Evolutionary conservation across 2,329 filamentous ascomycete genomes (phyloP).

Genomic region (Colletotrichum sp.): DNA sequence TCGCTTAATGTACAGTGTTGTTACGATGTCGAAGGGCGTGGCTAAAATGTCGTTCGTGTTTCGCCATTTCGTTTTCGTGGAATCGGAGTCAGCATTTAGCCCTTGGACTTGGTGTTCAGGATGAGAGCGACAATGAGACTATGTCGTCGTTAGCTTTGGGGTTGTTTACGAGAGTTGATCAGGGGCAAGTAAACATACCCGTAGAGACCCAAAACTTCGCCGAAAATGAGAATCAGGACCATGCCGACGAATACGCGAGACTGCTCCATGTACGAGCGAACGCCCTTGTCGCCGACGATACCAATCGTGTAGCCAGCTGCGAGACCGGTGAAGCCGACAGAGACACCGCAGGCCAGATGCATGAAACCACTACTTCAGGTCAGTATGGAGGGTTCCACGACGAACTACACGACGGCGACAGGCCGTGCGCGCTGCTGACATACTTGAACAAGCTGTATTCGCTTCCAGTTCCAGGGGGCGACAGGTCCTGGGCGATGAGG

Average conservation of each 20-base stretch:
- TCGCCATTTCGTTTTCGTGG: background rate
- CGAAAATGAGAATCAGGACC: conserved; percentile 98
- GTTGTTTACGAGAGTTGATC: background rate
- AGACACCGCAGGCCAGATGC: conserved; percentile 89
- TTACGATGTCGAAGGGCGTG: conserved; percentile 6
- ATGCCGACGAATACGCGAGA: conserved; percentile 97
- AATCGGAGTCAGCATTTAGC: conserved; percentile 37
- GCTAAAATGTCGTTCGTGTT: background rate
- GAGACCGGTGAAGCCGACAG: conserved; percentile 89
- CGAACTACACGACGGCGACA: background rate
- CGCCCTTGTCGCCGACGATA: conserved; percentile 91
- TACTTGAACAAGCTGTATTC: conserved; percentile 87
- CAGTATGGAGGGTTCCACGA: background rate
- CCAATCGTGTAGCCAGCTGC: conserved; percentile 97
- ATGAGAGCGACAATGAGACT: conserved; percentile 93
- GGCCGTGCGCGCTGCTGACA: conserved; percentile 31
- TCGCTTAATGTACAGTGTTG: conserved; percentile 20
- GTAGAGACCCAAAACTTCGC: conserved; percentile 95
- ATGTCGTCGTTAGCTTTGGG: background rate
- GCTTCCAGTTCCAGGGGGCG: conserved; percentile 63
- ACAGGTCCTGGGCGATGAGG: conserved; percentile 90
- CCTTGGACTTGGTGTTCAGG: conserved; percentile 84
- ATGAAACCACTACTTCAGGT: conserved; percentile 73
- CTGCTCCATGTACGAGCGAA: conserved; percentile 95
- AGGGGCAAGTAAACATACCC: conserved; percentile 67